phyloP scores from a whole-genome alignment of 2,329 filamentous ascomycete genomes.

The Colletotrichum orchidophilum region DNA sequence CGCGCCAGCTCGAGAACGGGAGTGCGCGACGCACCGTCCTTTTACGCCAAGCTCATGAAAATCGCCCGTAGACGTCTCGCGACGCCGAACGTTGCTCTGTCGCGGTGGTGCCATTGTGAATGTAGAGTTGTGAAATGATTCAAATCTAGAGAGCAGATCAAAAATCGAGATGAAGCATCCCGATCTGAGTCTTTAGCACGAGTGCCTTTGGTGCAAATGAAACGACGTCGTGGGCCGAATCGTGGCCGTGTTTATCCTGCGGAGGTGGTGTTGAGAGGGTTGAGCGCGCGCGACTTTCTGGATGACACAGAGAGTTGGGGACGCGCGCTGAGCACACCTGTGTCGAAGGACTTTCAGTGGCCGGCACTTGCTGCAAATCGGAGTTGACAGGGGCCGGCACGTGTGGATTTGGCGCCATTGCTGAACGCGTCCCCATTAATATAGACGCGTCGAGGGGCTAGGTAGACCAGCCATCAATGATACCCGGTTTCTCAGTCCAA shows the following conservation, averaged over 20 bases:
- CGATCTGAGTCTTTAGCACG: background rate
- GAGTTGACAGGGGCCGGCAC: background rate
- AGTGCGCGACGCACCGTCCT: slow-evolving; percentile 54
- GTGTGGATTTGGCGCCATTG: slow-evolving; percentile 2
- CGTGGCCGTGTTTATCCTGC: slow-evolving; percentile 13
- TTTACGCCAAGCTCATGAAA: slow-evolving; percentile 59
- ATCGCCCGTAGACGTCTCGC: slow-evolving; percentile 46
- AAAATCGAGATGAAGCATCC: background rate
- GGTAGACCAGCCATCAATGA: background rate
- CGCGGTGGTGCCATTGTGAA: slow-evolving; percentile 30
- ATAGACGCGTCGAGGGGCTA: slow-evolving; percentile 38
- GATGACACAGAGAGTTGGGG: slow-evolving; percentile 12
- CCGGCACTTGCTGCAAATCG: background rate
- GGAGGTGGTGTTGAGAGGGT: slow-evolving; percentile 1
- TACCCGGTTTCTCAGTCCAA: background rate
- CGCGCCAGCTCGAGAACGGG: background rate
- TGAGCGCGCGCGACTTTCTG: slow-evolving; percentile 23
- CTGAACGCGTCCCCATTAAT: slow-evolving; percentile 34
- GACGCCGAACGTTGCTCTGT: slow-evolving; percentile 22
- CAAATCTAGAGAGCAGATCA: background rate
- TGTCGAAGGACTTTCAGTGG: slow-evolving; percentile 18
- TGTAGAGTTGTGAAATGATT: background rate
- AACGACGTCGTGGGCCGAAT: background rate
- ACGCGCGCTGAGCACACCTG: slow-evolving; percentile 7
- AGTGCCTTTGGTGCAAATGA: background rate